Evolutionary conservation across 1,284 basidiomycete species (phyloP).

Genomic region (Chondrostereum purpureum): DNA sequence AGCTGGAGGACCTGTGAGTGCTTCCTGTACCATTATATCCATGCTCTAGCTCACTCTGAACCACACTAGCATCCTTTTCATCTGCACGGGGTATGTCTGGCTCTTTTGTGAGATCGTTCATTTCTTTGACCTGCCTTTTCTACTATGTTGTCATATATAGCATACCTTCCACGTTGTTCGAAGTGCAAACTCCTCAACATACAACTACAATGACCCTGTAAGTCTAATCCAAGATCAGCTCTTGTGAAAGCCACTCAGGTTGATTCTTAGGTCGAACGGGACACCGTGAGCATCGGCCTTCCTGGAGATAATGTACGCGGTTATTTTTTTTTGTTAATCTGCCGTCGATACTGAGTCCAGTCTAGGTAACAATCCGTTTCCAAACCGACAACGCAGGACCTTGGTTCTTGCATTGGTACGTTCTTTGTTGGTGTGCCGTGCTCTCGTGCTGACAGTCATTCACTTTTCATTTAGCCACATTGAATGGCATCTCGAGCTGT

Average conservation of each 20-base stretch:
- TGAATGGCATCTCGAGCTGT: slow-evolving; percentile 9
- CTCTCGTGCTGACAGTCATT: no score
- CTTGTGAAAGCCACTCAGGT: no score
- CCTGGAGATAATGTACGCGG: slow-evolving; percentile 17
- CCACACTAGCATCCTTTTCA: slow-evolving; percentile 13
- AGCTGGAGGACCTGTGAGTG: slow-evolving; percentile 4
- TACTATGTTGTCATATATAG: slow-evolving; percentile 2
- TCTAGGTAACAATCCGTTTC: slow-evolving; percentile 24
- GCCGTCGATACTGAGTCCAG: no score
- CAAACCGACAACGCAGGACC: slow-evolving; percentile 12
- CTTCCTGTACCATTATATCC: not conserved
- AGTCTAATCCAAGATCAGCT: no score
- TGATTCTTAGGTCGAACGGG: no score
- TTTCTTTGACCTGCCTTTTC: not conserved
- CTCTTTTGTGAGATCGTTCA: not conserved
- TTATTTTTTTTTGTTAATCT: no score
- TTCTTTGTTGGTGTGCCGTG: no score
- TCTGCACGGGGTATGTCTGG: slow-evolving; percentile 12
- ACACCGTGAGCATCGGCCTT: slow-evolving; percentile 15
- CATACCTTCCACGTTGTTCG: slow-evolving; percentile 11
- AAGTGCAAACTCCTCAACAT: slow-evolving; percentile 3
- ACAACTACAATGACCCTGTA: slow-evolving; percentile 18
- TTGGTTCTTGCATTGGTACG: slow-evolving; percentile 5
- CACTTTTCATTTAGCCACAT: slow-evolving; percentile 1
- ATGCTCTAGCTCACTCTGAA: not conserved